phyloP scores from a whole-genome alignment of 192 early-diverging fungal genomes.

The Coemansia sp. region DNA sequence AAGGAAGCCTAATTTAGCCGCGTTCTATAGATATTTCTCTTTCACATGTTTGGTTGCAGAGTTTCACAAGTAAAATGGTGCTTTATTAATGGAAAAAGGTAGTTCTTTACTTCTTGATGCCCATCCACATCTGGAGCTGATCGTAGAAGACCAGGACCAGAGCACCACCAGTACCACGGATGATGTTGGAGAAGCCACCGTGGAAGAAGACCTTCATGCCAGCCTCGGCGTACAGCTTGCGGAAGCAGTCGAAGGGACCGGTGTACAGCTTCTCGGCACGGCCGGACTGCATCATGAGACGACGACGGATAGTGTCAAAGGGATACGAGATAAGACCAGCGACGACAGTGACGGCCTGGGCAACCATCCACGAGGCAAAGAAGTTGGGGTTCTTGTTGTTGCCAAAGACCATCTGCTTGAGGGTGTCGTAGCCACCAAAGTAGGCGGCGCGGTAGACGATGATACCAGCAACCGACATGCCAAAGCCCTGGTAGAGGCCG shows the following conservation, averaged over 20 bases:
- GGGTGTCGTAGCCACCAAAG: conserved; percentile 73
- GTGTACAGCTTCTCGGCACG: conserved; percentile 89
- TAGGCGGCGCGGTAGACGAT: conserved; percentile 72
- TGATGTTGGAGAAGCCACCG: conserved; percentile 81
- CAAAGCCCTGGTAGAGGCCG: conserved; percentile 97
- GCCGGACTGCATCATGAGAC: conserved; percentile 96
- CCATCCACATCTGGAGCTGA: conserved; percentile 66
- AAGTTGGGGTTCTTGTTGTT: conserved; percentile 57
- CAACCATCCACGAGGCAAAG: conserved; percentile 64
- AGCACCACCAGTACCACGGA: conserved; percentile 97
- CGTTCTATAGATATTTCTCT: too few relatives aligned
- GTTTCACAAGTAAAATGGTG: too few relatives aligned
- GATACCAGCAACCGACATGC: conserved; percentile 86
- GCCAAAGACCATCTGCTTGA: conserved; percentile 57
- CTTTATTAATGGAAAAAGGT: background rate
- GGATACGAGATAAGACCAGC: conserved; percentile 93
- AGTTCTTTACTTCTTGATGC: conserved; percentile 38
- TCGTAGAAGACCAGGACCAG: conserved; percentile 86
- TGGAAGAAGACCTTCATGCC: conserved; percentile 96
- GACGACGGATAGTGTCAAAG: conserved; percentile 96
- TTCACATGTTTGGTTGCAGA: too few relatives aligned
- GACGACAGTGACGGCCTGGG: conserved; percentile 81
- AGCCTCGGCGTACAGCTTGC: conserved; percentile 88
- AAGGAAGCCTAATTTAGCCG: too few relatives aligned
- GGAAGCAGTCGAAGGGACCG: conserved; percentile 81